A percentile compares a stretch with the other conserved stretches of the same genome.
These are phyloP conservation scores for Ceratobasidium theobromae DNA, from an alignment of 1,284 basidiomycete genomes.

Conservation along the genomic window DNA sequence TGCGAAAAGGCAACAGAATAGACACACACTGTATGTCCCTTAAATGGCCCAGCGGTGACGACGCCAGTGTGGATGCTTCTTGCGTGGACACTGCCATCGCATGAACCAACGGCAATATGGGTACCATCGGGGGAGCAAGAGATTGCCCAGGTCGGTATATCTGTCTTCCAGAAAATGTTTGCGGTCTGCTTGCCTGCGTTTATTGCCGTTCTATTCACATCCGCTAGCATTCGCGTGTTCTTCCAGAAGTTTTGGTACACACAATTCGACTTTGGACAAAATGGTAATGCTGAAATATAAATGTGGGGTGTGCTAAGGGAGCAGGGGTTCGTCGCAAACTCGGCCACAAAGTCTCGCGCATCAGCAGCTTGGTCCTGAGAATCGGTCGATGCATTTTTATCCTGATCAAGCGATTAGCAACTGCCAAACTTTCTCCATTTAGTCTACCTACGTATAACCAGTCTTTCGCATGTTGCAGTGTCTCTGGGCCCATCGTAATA, in stretches of 20 bases:
- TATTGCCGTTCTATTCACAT: background rate
- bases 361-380: background rate
- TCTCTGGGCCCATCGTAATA: background rate
- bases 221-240: background rate
- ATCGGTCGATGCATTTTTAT: background rate
- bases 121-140: background rate
- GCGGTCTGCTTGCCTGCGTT: background rate
- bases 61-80: background rate
- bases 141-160: background rate
- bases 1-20: conserved; percentile 25
- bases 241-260: background rate
- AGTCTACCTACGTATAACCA: too few relatives aligned
- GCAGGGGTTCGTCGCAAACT: background rate
- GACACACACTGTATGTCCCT: too few relatives aligned
- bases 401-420: background rate
- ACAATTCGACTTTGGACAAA: background rate
- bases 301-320: too few relatives aligned
- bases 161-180: background rate
- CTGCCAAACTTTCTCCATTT: background rate
- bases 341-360: background rate
- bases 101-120: background rate
- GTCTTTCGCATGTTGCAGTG: background rate
- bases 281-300: too few relatives aligned
- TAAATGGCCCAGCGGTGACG: too few relatives aligned
- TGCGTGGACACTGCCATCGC: background rate